These are phyloP conservation scores for Scutellaria baicalensis DNA, from an alignment of 257 asterid species.

Conservation along the genomic window DNA sequence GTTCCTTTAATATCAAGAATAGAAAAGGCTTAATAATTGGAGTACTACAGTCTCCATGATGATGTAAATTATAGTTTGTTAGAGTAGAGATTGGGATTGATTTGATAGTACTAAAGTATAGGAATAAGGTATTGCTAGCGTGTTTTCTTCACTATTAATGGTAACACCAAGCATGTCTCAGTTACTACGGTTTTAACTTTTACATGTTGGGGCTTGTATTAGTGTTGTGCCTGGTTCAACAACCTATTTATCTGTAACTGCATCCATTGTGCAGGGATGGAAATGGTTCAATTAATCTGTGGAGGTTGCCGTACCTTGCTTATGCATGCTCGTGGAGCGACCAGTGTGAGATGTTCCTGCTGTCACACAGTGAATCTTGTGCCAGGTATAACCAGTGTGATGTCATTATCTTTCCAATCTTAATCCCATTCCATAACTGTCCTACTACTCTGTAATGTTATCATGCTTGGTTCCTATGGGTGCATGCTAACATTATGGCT, in stretches of 20 bases:
- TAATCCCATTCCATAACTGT: neutral
- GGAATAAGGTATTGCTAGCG: neutral
- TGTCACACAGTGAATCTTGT: constrained; percentile 79
- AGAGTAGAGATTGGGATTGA: neutral
- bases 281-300: constrained; percentile 83
- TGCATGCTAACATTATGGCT: neutral
- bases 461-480: neutral
- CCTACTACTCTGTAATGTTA: neutral
- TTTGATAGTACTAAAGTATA: neutral
- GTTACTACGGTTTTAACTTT: neutral
- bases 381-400: constrained; percentile 46
- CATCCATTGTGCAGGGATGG: constrained; percentile 51
- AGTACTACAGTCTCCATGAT: neutral
- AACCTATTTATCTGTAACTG: neutral
- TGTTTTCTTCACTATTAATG: neutral
- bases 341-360: constrained; percentile 90
- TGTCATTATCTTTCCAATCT: neutral
- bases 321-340: constrained; percentile 84
- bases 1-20: neutral
- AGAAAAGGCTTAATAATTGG: neutral
- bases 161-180: neutral
- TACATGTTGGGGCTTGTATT: neutral
- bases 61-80: neutral
- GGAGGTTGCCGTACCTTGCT: constrained; percentile 84
- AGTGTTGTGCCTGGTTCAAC: neutral